Evolutionary conservation across 352 stramenopile species (phyloP).

Genomic region (Pythium scleroteichum): DNA sequence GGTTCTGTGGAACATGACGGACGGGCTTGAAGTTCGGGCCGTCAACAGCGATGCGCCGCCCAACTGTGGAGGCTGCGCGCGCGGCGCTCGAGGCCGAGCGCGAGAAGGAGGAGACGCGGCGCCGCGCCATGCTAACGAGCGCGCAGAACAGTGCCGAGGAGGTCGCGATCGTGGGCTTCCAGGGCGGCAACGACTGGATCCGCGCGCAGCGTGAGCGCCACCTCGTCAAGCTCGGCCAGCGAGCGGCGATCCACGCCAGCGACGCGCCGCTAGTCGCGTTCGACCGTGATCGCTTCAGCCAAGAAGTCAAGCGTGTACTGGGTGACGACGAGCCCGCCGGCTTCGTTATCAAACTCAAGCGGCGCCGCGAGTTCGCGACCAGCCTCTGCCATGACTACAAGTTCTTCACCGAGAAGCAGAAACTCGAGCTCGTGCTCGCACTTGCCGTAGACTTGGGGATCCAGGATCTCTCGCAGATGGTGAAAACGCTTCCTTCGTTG

Average conservation of each 20-base stretch:
- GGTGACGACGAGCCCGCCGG: slow-evolving; percentile 70
- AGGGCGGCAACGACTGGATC: slow-evolving; percentile 63
- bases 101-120: slow-evolving; percentile 23
- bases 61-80: slow-evolving; percentile 11
- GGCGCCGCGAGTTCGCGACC: slow-evolving; percentile 71
- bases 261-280: slow-evolving; percentile 49
- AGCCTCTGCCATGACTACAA: slow-evolving; percentile 76
- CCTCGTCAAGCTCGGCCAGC: slow-evolving; percentile 40
- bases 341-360: slow-evolving; percentile 85
- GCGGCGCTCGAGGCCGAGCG: slow-evolving; percentile 26
- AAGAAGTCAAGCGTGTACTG: slow-evolving; percentile 61
- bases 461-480: slow-evolving; percentile 78
- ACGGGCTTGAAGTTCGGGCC: slow-evolving; percentile 11
- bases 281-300: slow-evolving; percentile 57
- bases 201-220: slow-evolving; percentile 36
- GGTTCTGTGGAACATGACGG: background rate
- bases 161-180: slow-evolving; percentile 36
- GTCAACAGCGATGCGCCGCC: background rate
- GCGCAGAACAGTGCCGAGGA: slow-evolving; percentile 20
- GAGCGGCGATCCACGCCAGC: slow-evolving; percentile 33
- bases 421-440: slow-evolving; percentile 76
- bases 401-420: slow-evolving; percentile 75
- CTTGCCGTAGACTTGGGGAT: slow-evolving; percentile 79
- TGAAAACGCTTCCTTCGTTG: slow-evolving; percentile 79
- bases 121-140: slow-evolving; percentile 14